These are phyloP conservation scores for Taphrina pruni DNA, from an alignment of 1,139 yeast genomes.

Conservation along the genomic window DNA sequence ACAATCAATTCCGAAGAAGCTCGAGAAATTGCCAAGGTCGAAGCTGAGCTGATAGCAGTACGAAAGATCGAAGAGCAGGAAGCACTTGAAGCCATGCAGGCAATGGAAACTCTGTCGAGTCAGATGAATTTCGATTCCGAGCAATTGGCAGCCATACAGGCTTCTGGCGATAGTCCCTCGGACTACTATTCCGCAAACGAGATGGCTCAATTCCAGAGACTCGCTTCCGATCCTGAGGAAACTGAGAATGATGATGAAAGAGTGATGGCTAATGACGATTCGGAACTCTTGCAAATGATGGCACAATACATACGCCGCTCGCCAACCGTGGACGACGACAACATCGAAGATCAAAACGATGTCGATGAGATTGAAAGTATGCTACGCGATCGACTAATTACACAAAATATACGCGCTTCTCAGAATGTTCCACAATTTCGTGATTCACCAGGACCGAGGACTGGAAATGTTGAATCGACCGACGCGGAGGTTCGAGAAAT, in stretches of 20 bases:
- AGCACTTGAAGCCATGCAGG: conserved; percentile 25
- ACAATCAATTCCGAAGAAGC: background rate
- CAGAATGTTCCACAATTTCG: background rate
- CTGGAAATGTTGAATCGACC: background rate
- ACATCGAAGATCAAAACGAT: background rate
- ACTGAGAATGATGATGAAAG: background rate
- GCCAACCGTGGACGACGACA: background rate
- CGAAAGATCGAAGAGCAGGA: conserved; percentile 6
- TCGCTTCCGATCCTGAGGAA: conserved; percentile 20
- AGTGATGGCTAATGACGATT: background rate
- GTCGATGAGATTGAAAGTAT: conserved; percentile 12
- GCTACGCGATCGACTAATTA: conserved; percentile 26
- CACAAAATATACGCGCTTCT: background rate
- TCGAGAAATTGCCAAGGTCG: conserved; percentile 12
- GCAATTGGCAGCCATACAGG: conserved; percentile 32
- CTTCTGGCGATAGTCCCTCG: conserved; percentile 17
- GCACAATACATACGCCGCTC: conserved; percentile 18
- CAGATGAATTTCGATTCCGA: conserved; percentile 6
- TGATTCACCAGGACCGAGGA: background rate
- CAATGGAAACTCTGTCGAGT: conserved; percentile 13
- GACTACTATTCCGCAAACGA: conserved; percentile 24
- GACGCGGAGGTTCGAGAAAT: conserved; percentile 5
- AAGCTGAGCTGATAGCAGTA: conserved; percentile 16
- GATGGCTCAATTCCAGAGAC: conserved; percentile 21
- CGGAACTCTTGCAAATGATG: conserved; percentile 14